Evolutionary conservation across 2,329 filamentous ascomycete species (phyloP), one percentile per base, ranked within the genome.

Genomic region (Trichoderma sp.): DNA sequence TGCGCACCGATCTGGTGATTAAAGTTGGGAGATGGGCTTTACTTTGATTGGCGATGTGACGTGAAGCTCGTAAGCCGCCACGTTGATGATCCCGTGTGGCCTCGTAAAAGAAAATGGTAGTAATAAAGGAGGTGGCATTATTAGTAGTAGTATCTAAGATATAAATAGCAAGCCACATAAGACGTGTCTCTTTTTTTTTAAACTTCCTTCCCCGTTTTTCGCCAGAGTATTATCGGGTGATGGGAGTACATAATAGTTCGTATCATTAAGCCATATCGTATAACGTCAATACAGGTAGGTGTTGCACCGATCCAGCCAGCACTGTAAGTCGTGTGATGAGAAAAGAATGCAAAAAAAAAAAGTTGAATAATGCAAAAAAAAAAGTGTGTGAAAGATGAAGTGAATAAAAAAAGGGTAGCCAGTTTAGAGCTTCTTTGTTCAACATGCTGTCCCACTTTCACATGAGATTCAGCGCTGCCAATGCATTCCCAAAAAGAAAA

Each of bases 241-340:
- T 53, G 48, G 29, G 52, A 37, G 25, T 58, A 50, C 58, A n/a
- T n/a, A 27, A 29, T 22, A 65, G 37, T 52, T 48, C 32, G 32
- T 56, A 64, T 68, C 66, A 64, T 68, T 54, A 61, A 61, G 64
- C 42, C 57, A 42, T 50, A 64, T 54, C 58, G 60, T 59, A 68
- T 42, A 68, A 58, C 53, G 61, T n/a, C n/a, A n/a, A n/a, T 65
- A 64, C 52, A n/a, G n/a, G n/a, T 45, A 56, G 61, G 34, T 56
- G 27, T 64, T 48, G 61, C 60, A 66, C 67, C 61, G 67, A 65
- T 53, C 67, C 67, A 68, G 67, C 63, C 67, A 68, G 67, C 27
- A 68, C 53, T 64, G 42, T 66, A 50, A 66, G 37, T 68, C 34
- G 53, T 56, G 53, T 42, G 56, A 64, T 45, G 27, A 37, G 6